Evolutionary conservation across 257 asterid genomes (phyloP).

Genomic region (Scutellaria baicalensis): DNA sequence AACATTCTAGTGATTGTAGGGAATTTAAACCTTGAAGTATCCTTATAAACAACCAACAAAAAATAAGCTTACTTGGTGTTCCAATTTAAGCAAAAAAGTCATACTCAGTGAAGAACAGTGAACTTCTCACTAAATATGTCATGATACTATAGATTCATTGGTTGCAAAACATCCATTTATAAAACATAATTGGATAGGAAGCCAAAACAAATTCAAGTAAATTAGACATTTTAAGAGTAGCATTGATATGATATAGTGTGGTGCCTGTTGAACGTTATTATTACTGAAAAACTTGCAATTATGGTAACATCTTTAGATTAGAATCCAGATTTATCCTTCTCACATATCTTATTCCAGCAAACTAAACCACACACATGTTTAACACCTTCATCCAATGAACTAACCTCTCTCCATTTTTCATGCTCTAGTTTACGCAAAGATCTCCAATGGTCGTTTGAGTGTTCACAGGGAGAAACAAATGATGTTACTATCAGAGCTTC

Average conservation of each 20-base stretch:
- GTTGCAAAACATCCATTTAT: neutral
- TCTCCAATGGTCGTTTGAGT: neutral
- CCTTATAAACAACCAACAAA: neutral
- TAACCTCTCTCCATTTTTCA: neutral
- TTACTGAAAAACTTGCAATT: too few species aligned
- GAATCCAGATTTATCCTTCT: too few species aligned
- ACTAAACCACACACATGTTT: neutral
- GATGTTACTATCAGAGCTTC: neutral
- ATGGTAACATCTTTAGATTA: too few species aligned
- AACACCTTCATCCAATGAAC: neutral
- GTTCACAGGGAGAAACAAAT: neutral
- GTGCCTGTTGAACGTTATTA: neutral
- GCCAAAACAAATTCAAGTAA: neutral
- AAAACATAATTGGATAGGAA: neutral
- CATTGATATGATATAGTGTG: neutral
- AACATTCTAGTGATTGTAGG: neutral
- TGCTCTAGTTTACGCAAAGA: neutral
- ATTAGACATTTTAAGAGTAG: neutral
- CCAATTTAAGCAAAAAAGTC: too few species aligned
- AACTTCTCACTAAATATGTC: neutral
- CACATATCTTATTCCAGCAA: too few species aligned
- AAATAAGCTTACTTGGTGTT: neutral
- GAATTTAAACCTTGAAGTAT: neutral
- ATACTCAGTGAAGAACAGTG: neutral
- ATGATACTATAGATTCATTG: too few species aligned